Evolutionary conservation across 129 eudicot species (phyloP), one percentile per base, ranked within the genome.

Genomic region (carrot (Daucus carota)): DNA sequence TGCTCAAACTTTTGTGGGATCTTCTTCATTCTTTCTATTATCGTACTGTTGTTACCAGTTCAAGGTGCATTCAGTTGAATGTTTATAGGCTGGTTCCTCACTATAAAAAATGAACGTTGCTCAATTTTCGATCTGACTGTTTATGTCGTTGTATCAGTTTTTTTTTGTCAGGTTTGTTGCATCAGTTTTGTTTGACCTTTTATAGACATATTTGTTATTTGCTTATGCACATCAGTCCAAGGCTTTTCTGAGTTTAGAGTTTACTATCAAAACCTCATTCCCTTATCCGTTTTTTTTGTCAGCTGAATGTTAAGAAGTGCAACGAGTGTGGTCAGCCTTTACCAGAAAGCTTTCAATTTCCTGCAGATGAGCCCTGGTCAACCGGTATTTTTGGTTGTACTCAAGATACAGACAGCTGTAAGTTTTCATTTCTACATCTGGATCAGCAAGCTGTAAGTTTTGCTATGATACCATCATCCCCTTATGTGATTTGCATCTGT

Each of bases 301-400:
- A 92, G 96, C 76, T 92, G 83, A 77, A 87, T 76, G 96, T 86
- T 22, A 93, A 86, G 79, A 89, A 83, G 88, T 92, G 97, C 87
- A 81, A 80, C 76, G 96, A 87, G 86, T 92, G 97, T 76, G 92
- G 96, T 11, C 97, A 92, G 83, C 86, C 92, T 85, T 84, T 92
- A 83, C 97, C 96, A 29, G 97, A 92, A 85, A 92, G 90, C 94
- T 91, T 85, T 75, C 88, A 81, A 78, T 87, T 92, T 81, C 96
- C 92, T 70, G 89, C 95, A 67, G 91, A 90, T 83, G 98, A 93
- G 81, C 96, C 96, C 34, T 93, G 98, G 96, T 76, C 88, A 65
- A 88, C 92, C 67, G 98, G 96, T 70, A 93, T 93, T 63, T 93
- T 88, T 80, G 95, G 86, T 16, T 90, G 98, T 81, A 79, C 96